phyloP scores from a whole-genome alignment of 208 protist species.

The Leishmania tarentolae region DNA sequence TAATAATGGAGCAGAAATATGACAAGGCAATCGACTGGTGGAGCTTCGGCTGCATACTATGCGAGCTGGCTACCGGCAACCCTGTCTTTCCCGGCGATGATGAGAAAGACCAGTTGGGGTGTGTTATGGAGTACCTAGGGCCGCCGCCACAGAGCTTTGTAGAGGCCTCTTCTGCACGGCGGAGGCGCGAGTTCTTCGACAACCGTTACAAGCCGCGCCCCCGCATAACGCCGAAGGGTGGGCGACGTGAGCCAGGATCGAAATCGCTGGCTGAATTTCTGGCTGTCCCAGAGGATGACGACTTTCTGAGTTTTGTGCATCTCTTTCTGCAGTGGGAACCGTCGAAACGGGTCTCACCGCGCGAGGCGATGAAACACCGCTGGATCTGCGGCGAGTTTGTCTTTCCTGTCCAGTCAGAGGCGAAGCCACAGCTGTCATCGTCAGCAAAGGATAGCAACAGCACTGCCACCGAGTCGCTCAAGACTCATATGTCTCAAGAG shows the following conservation, averaged over 20 bases:
- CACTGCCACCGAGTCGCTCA: neutral
- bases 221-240: conserved; percentile 39
- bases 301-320: conserved; percentile 70
- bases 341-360: conserved; percentile 46
- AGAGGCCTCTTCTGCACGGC: conserved; percentile 23
- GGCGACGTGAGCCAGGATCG: conserved; percentile 43
- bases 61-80: conserved; percentile 92
- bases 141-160: conserved; percentile 72
- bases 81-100: conserved; percentile 91
- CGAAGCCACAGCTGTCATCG: neutral
- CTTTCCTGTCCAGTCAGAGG: conserved; percentile 16
- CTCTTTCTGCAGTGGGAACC: conserved; percentile 79
- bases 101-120: conserved; percentile 82
- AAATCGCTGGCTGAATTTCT: conserved; percentile 63
- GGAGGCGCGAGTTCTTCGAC: conserved; percentile 61
- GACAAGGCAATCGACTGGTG: conserved; percentile 91
- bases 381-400: conserved; percentile 74
- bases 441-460: neutral
- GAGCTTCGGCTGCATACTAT: conserved; percentile 94
- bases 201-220: conserved; percentile 41
- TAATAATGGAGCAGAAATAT: conserved; percentile 84
- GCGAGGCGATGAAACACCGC: conserved; percentile 72
- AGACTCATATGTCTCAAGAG: neutral
- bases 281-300: conserved; percentile 50
- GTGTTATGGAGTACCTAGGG: conserved; percentile 87